Conservation (phyloP, 164 flowering plant species). For the Sextonia rubra region DNA sequence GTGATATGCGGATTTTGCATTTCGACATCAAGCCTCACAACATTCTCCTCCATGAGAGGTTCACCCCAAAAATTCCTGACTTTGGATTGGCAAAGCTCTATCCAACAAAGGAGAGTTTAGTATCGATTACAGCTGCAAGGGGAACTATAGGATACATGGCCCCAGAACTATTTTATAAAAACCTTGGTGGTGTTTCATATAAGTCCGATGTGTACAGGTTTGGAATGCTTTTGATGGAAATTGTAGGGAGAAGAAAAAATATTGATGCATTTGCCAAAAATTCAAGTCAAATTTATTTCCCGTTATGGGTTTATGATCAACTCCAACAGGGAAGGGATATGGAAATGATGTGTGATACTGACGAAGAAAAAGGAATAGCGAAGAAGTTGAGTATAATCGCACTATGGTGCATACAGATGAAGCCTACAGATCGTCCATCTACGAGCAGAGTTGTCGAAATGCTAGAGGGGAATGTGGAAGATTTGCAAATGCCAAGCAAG, state of each 20-base stretch:
- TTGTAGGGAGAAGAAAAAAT: constrained; percentile 1
- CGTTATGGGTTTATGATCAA: constrained; percentile 6
- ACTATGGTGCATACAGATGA: constrained; percentile 13
- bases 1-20: constrained; percentile 7
- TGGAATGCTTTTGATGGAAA: constrained; percentile 12
- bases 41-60: constrained; percentile 3
- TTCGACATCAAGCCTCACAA: constrained; percentile 17
- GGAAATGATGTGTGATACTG: not conserved
- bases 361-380: constrained; percentile 3
- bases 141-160: constrained; percentile 14
- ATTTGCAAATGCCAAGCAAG: constrained; percentile 12
- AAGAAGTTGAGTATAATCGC: constrained; percentile 4
- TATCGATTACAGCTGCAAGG: constrained; percentile 4
- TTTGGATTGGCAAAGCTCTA: constrained; percentile 8
- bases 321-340: not conserved
- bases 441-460: constrained; percentile 11
- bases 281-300: constrained; percentile 11
- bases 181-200: not conserved
- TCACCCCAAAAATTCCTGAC: constrained; percentile 7
- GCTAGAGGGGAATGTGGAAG: constrained; percentile 6
- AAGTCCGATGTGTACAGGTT: constrained; percentile 10
- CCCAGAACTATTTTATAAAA: constrained; percentile 7
- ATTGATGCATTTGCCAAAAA: not conserved
- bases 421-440: constrained; percentile 10
- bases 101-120: not conserved